phyloP scores from a whole-genome alignment of 352 stramenopile genomes.

The Phytophthora ramorum region DNA sequence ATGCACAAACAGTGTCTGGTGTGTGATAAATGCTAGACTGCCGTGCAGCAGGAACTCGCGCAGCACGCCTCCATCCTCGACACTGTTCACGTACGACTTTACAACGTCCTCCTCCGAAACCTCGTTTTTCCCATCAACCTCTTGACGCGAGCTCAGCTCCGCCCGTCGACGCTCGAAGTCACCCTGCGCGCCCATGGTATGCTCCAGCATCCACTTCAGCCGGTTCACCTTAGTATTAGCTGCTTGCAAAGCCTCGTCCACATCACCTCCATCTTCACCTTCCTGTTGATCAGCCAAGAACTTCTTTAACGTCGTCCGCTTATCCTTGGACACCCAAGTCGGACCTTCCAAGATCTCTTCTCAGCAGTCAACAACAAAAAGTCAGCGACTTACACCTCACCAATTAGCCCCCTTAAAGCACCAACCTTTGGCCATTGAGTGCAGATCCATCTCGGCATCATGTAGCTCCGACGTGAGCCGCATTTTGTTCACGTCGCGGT shows the following conservation, averaged over 20 bases:
- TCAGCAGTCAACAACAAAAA: constrained; percentile 7
- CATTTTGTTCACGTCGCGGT: constrained; percentile 96
- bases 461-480: constrained; percentile 84
- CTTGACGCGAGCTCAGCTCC: constrained; percentile 62
- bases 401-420: neutral
- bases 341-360: constrained; percentile 77
- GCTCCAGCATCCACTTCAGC: constrained; percentile 90
- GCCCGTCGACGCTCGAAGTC: constrained; percentile 90
- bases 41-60: constrained; percentile 87
- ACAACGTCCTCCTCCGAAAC: constrained; percentile 85
- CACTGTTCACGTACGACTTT: constrained; percentile 77
- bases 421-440: constrained; percentile 64
- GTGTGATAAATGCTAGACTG: constrained; percentile 77
- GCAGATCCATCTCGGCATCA: constrained; percentile 72
- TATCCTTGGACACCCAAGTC: constrained; percentile 65
- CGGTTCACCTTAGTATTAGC: constrained; percentile 85
- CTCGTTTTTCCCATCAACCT: neutral
- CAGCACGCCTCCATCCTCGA: constrained; percentile 77
- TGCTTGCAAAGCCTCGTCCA: constrained; percentile 22
- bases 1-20: constrained; percentile 94
- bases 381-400: neutral
- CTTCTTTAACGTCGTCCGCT: constrained; percentile 57
- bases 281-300: constrained; percentile 50
- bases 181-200: constrained; percentile 91
- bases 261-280: neutral